A percentile compares a stretch with the other conserved stretches of the same genome.
These are phyloP conservation scores for Keqinozyma sinolaborantium DNA, from an alignment of 1,139 yeast species.

Conservation along the genomic window DNA sequence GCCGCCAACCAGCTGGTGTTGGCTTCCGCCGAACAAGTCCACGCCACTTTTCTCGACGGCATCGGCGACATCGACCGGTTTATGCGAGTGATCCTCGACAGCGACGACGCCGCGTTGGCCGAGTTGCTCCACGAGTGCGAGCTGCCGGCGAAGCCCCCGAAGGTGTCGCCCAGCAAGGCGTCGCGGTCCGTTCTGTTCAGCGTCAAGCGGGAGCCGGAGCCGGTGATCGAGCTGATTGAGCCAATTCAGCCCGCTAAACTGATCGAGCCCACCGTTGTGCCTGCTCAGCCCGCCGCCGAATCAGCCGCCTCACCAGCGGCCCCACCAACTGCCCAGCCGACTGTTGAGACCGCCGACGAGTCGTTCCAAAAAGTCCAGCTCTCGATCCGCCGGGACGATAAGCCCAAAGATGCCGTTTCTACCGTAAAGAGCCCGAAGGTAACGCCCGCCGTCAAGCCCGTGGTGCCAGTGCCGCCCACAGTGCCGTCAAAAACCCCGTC, in stretches of 20 bases:
- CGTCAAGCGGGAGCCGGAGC: neutral
- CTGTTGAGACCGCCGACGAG: conserved; percentile 5
- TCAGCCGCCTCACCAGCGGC: neutral
- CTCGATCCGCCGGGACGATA: conserved; percentile 10
- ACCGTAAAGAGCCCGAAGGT: neutral
- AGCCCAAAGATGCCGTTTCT: conserved; percentile 4
- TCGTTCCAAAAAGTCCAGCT: conserved; percentile 13
- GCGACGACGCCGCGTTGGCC: conserved; percentile 3
- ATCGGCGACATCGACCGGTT: conserved; percentile 19
- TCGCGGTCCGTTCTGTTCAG: neutral
- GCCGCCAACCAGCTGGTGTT: conserved; percentile 26
- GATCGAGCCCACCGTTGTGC: no score
- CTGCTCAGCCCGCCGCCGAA: no score
- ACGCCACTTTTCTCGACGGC: conserved; percentile 16
- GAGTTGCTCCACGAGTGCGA: neutral
- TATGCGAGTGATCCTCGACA: conserved; percentile 16
- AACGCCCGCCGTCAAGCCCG: neutral
- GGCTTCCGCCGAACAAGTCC: conserved; percentile 18
- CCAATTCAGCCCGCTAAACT: neutral
- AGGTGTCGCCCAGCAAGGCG: neutral
- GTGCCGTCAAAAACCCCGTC: conserved; percentile 3
- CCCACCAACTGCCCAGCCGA: neutral
- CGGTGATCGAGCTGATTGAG: neutral
- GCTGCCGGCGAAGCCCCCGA: neutral
- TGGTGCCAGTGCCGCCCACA: neutral